Evolutionary conservation across 1,139 yeast genomes (phyloP).

Genomic region (Blastobotrys buckinghamii): DNA sequence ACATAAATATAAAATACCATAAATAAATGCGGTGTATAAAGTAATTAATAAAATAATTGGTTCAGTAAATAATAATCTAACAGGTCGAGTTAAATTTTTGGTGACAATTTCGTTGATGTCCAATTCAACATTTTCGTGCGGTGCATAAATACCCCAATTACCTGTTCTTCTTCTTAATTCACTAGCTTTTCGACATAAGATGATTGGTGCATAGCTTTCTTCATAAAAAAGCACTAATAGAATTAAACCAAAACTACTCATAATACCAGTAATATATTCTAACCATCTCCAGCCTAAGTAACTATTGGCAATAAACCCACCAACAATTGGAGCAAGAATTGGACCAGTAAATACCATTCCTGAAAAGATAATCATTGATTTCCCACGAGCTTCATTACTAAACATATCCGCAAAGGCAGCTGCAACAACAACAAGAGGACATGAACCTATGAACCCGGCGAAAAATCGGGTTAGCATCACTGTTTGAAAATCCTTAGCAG

Average conservation of each 20-base stretch:
- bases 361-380: conserved; percentile 57
- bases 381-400: conserved; percentile 56
- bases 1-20: conserved; percentile 73
- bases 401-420: conserved; percentile 78
- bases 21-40: conserved; percentile 74
- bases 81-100: conserved; percentile 65
- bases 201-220: conserved; percentile 42
- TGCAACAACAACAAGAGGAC: conserved; percentile 77
- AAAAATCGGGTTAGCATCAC: conserved; percentile 68
- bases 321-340: conserved; percentile 53
- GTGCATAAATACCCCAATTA: conserved; percentile 80
- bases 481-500: conserved; percentile 67
- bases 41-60: conserved; percentile 67
- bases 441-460: conserved; percentile 50
- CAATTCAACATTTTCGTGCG: conserved; percentile 67
- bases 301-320: conserved; percentile 34
- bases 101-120: conserved; percentile 58
- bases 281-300: conserved; percentile 57
- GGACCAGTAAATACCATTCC: conserved; percentile 73
- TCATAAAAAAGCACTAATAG: conserved; percentile 28
- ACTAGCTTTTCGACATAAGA: conserved; percentile 43
- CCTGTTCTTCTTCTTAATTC: conserved; percentile 43
- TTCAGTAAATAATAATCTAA: conserved; percentile 61
- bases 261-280: conserved; percentile 47
- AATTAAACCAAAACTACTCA: conserved; percentile 37